Conservation (phyloP, 139 green algal genomes). For the Ettlia oleoabundans region DNA sequence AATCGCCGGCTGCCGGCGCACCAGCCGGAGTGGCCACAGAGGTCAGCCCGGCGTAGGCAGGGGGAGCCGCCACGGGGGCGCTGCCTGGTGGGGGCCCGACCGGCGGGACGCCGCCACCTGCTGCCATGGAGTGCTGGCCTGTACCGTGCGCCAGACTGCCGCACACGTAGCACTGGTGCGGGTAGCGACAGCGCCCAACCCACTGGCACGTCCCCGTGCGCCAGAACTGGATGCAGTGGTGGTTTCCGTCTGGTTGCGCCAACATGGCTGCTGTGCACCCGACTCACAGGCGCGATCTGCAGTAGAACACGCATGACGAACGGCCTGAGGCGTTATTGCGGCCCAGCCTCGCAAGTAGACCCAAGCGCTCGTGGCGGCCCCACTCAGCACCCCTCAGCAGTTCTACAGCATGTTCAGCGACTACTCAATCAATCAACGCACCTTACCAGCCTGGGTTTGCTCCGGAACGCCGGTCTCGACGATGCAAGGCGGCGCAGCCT, state of each 20-base stretch:
- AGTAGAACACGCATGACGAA: no score
- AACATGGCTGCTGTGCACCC: background rate
- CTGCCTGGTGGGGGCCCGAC: background rate
- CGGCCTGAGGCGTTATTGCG: no score
- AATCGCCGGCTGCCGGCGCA: constrained; percentile 12
- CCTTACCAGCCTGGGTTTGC: no score
- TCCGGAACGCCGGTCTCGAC: no score
- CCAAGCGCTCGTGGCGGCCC: no score
- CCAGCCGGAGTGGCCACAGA: background rate
- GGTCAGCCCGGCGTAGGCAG: background rate
- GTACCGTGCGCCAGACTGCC: constrained; percentile 22
- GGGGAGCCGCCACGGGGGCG: background rate
- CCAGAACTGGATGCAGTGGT: constrained; percentile 39
- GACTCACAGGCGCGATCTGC: background rate
- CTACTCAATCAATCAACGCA: no score
- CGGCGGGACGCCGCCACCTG: background rate
- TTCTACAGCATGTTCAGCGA: no score
- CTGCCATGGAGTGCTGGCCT: constrained; percentile 21
- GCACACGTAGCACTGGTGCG: constrained; percentile 36
- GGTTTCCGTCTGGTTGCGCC: constrained; percentile 22
- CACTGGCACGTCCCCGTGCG: constrained; percentile 24
- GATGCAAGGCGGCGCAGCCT: no score
- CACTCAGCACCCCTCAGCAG: no score
- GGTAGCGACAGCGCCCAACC: constrained; percentile 31
- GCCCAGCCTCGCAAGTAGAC: no score